Evolutionary conservation across 139 green algal genomes (phyloP).

Genomic region (Coelastrella sp.): DNA sequence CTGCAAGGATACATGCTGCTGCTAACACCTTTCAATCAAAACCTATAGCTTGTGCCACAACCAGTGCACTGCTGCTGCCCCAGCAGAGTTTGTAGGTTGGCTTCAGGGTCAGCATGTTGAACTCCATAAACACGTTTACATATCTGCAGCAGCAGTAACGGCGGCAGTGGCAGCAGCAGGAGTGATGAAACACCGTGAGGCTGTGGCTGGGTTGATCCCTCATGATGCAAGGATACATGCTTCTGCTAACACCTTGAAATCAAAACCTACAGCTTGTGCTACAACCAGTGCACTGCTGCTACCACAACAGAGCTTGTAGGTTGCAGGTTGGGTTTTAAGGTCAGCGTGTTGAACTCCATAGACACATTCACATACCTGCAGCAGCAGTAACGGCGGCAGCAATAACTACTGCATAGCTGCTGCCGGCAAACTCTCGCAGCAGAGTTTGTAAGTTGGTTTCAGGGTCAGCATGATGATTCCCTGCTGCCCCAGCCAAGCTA

Average conservation of each 20-base stretch:
- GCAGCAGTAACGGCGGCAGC: not conserved
- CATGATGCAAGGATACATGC: constrained; percentile 22
- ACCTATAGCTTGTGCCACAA: constrained; percentile 29
- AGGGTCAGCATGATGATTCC: too few relatives aligned
- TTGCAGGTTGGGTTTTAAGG: constrained; percentile 72
- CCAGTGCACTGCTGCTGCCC: constrained; percentile 80
- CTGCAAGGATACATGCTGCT: constrained; percentile 18
- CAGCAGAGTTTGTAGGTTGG: constrained; percentile 91
- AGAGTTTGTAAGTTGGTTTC: too few relatives aligned
- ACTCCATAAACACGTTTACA: constrained; percentile 89
- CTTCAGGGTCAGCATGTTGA: constrained; percentile 82
- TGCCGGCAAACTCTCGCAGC: too few relatives aligned
- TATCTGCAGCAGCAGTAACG: constrained; percentile 55
- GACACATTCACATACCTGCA: constrained; percentile 75
- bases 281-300: constrained; percentile 71
- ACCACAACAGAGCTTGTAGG: constrained; percentile 90
- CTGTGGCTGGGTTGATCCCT: too few relatives aligned
- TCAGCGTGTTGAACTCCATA: constrained; percentile 90
- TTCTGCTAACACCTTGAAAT: constrained; percentile 16
- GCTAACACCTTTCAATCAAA: constrained; percentile 31
- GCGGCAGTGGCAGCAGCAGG: not conserved
- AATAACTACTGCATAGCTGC: not conserved
- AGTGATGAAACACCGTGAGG: too few relatives aligned
- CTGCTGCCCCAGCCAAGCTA: too few relatives aligned
- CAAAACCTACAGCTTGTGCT: constrained; percentile 32